Percentiles rank a stretch among this genome's conserved stretches.
Evolutionary conservation across 495 filamentous ascomycete genomes (phyloP).

Genomic region (Lichina pygmaea): DNA sequence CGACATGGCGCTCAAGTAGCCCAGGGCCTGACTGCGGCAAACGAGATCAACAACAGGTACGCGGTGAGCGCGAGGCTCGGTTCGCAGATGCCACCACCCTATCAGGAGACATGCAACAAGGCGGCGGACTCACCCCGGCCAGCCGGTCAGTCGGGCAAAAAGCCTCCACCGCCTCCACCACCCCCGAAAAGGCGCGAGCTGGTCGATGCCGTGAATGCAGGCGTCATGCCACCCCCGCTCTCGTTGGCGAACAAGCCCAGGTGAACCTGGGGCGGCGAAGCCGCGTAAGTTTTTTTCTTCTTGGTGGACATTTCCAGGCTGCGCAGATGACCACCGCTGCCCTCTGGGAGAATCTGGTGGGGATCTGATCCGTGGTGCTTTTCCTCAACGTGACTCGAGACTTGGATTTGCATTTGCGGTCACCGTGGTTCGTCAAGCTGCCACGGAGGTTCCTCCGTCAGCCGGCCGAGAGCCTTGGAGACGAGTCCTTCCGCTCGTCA

Average conservation of each 20-base stretch:
- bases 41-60: slow-evolving; percentile 26
- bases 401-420: slow-evolving; percentile 13
- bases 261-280: neutral
- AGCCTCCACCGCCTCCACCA: slow-evolving; percentile 3
- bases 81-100: neutral
- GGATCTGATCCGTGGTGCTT: neutral
- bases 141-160: slow-evolving; percentile 1
- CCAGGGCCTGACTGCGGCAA: slow-evolving; percentile 31
- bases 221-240: neutral
- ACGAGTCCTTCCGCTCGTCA: neutral
- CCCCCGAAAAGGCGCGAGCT: slow-evolving; percentile 1
- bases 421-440: slow-evolving; percentile 13
- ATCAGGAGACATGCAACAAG: neutral
- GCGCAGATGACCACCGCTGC: neutral
- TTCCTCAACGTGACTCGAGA: slow-evolving; percentile 4
- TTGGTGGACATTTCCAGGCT: neutral
- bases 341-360: neutral
- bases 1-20: slow-evolving; percentile 46
- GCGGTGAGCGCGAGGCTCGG: slow-evolving; percentile 11
- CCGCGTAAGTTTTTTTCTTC: neutral
- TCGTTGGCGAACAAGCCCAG: slow-evolving; percentile 2
- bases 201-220: neutral
- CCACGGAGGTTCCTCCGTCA: slow-evolving; percentile 10
- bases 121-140: neutral
- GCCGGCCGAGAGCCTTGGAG: slow-evolving; percentile 5